Conservation (phyloP, 805 yeast genomes). For the Kazachstania taianensis region DNA sequence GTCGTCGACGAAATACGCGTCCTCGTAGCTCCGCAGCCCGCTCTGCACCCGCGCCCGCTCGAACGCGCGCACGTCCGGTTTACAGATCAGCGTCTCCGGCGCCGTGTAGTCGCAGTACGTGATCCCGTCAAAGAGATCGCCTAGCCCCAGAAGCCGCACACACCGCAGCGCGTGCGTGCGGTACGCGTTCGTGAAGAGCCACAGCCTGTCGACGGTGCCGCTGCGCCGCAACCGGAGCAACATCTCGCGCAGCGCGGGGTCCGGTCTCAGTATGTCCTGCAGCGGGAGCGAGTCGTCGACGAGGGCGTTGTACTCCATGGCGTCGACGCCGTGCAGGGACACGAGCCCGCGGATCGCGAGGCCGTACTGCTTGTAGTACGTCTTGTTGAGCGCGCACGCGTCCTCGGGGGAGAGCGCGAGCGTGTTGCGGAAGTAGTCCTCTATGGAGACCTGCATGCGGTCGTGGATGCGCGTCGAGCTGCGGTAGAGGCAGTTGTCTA, state of each 20-base stretch:
- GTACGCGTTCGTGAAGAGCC: constrained; percentile 95
- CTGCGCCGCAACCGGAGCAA: constrained; percentile 33
- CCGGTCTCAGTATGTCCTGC: constrained; percentile 63
- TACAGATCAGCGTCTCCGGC: constrained; percentile 62
- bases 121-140: constrained; percentile 89
- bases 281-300: constrained; percentile 92
- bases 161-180: constrained; percentile 82
- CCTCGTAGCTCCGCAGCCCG: constrained; percentile 30
- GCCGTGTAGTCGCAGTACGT: constrained; percentile 79
- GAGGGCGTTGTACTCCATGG: constrained; percentile 73
- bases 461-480: constrained; percentile 70
- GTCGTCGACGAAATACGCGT: constrained; percentile 78
- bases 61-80: constrained; percentile 73
- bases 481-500: constrained; percentile 83
- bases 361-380: constrained; percentile 81
- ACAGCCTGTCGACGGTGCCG: constrained; percentile 58
- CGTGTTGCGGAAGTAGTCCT: constrained; percentile 61
- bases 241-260: constrained; percentile 42
- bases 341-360: constrained; percentile 86
- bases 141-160: constrained; percentile 68
- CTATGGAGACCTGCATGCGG: constrained; percentile 79
- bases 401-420: constrained; percentile 57
- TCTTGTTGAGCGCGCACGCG: constrained; percentile 60
- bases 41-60: constrained; percentile 56
- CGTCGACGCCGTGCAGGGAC: constrained; percentile 58